These are phyloP conservation scores for Colletotrichum sp. DNA, from an alignment of 2,329 filamentous ascomycete genomes.

Conservation along the genomic window DNA sequence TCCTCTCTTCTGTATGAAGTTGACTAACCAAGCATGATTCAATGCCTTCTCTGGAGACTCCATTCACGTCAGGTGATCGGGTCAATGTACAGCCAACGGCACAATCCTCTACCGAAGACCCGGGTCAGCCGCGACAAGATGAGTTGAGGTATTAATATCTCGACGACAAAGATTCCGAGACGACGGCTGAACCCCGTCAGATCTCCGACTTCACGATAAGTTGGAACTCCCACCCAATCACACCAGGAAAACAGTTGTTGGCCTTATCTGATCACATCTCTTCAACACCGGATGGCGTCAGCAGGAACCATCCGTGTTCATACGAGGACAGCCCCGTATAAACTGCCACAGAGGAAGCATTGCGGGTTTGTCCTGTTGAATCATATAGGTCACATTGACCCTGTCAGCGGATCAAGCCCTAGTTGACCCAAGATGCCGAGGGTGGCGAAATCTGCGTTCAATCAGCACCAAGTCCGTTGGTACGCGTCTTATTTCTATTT, in stretches of 20 bases:
- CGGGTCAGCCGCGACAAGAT: background rate
- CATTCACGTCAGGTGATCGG: background rate
- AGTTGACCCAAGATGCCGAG: background rate
- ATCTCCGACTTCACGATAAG: background rate
- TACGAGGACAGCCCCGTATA: background rate
- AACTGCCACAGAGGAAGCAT: background rate
- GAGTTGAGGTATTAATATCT: background rate
- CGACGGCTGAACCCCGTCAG: background rate
- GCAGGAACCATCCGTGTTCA: rapidly evolving
- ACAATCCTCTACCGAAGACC: background rate
- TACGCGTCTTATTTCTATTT: background rate
- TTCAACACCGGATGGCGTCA: background rate
- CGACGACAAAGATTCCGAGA: background rate
- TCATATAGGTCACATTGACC: background rate
- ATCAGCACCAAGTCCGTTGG: background rate
- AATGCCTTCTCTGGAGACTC: background rate
- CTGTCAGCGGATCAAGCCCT: background rate
- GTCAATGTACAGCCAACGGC: background rate
- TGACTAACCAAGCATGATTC: background rate
- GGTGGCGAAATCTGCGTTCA: background rate
- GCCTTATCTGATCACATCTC: background rate
- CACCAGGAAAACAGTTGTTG: rapidly evolving
- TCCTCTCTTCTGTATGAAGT: background rate
- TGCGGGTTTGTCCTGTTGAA: background rate
- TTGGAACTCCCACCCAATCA: background rate